Evolutionary conservation across 192 early-diverging fungal genomes (phyloP), one percentile per base, ranked within the genome.

Genomic region (Haplosporangium gracile): DNA sequence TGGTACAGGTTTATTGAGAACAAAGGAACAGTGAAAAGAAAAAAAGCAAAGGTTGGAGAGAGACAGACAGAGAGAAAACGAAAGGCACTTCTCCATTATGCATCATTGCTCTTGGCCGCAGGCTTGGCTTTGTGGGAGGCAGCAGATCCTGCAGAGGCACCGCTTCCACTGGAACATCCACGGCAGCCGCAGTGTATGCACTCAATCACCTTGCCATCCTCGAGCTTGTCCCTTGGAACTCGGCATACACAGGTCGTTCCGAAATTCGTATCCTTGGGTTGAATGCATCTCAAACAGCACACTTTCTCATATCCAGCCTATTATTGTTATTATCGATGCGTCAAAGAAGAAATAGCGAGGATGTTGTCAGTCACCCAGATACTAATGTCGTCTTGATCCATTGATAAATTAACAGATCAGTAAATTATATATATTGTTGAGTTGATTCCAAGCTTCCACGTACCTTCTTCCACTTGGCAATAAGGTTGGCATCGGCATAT

Each of bases 391-490:
- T 36, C n/a, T 36, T 36, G 36, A 65, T 65, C 60, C 8, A 15
- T 13, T 32, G 60, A 6, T 4, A 26, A 9, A 32, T 2, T 36
- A 36, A 26, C 78, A 24, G 43, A 20, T 26, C 18, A 11, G 60
- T 3, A 20, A 36, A 5, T 3, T n/a, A 16, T 8, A 5, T 16
- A 51, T 29, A 34, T 70, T 11, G 51, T 10, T 68, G 42, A 65
- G 26, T 2, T 36, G 40, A 40, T 26, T 36, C 57, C 16, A 51
- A 74, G 24, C 43, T 49, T 16, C 3, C 10, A 34, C 40, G 74
- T 91, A 95, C 95, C 93, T 99, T 99, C 77, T 95, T 95, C 99
- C 99, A 99, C 80, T 99, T 99, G 20, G 98, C 99, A 89, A 99
- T 99, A 32, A 99, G 89, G 78, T 92, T 95, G 22, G 85, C 95